Percentiles rank a stretch among this genome's conserved stretches.
Conservation (phyloP, 2,329 filamentous ascomycete genomes). For the Calonectria henricotiae region DNA sequence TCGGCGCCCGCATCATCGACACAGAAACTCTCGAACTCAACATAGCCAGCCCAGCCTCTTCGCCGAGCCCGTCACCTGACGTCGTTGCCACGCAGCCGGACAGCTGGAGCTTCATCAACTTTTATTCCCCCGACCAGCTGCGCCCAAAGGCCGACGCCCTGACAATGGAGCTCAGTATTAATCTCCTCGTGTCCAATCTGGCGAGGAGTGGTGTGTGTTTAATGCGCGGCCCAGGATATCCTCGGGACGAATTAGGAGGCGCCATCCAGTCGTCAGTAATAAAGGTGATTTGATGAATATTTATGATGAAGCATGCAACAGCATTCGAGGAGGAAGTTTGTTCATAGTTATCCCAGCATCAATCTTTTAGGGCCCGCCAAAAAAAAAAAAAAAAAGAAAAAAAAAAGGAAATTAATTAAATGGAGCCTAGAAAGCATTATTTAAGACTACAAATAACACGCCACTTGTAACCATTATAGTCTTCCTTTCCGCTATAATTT, state of each 20-base stretch:
- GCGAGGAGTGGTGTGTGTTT: conserved; percentile 45
- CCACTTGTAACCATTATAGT: conserved; percentile 45
- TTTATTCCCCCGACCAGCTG: conserved; percentile 45
- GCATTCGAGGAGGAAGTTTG: not conserved
- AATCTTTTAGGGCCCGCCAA: not conserved
- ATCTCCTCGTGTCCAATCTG: conserved; percentile 42
- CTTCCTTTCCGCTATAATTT: conserved; percentile 38
- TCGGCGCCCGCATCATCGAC: conserved; percentile 48
- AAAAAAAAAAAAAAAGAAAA: not conserved
- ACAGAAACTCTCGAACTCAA: conserved; percentile 49
- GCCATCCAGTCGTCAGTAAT: conserved; percentile 49
- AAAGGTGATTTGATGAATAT: conserved; percentile 25
- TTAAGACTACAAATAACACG: conserved; percentile 29
- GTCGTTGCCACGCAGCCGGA: conserved; percentile 43
- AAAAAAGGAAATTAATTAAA: not conserved
- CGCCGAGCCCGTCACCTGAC: conserved; percentile 18
- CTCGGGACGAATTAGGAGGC: conserved; percentile 48
- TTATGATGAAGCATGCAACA: conserved; percentile 6
- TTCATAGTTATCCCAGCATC: not conserved
- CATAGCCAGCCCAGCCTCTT: conserved; percentile 32
- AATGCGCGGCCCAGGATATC: conserved; percentile 50
- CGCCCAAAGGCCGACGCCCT: conserved; percentile 35
- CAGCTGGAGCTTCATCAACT: conserved; percentile 53
- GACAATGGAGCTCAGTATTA: conserved; percentile 44
- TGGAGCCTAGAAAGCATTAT: conserved; percentile 1